phyloP scores from a whole-genome alignment of 179 eudicot genomes.

The Carnegiea gigantea region DNA sequence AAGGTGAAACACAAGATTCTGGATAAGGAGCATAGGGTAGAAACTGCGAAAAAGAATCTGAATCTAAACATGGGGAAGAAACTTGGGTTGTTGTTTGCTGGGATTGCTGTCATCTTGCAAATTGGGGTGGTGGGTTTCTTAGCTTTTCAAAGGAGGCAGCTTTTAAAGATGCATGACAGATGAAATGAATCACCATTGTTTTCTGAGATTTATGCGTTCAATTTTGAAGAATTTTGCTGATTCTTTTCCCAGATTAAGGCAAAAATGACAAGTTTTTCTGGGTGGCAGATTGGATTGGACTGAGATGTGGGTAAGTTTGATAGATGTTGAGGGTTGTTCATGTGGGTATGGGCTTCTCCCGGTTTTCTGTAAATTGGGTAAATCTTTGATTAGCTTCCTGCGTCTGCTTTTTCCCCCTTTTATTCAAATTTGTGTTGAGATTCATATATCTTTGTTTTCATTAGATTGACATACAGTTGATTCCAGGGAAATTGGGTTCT shows the following conservation, averaged over 20 bases:
- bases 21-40: not conserved
- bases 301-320: no score
- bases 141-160: constrained; percentile 53
- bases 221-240: constrained; percentile 22
- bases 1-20: constrained; percentile 6
- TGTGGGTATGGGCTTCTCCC: constrained; percentile 26
- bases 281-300: constrained; percentile 13
- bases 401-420: constrained; percentile 11
- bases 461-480: constrained; percentile 16
- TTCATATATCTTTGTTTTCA: constrained; percentile 19
- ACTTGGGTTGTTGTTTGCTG: constrained; percentile 59
- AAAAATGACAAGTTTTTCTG: constrained; percentile 1
- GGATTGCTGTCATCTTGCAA: constrained; percentile 56
- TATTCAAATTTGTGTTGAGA: constrained; percentile 17
- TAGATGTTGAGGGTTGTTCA: constrained; percentile 12
- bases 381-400: constrained; percentile 37
- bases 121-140: constrained; percentile 62
- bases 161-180: constrained; percentile 38
- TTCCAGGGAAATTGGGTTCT: constrained; percentile 20
- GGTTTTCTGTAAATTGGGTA: constrained; percentile 48
- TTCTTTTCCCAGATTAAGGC: constrained; percentile 25
- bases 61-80: constrained; percentile 55
- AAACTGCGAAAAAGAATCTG: not conserved
- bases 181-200: constrained; percentile 20
- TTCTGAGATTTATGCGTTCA: not conserved